Evolutionary conservation across 1,139 yeast genomes (phyloP).

Genomic region (Candida sanyaensis): DNA sequence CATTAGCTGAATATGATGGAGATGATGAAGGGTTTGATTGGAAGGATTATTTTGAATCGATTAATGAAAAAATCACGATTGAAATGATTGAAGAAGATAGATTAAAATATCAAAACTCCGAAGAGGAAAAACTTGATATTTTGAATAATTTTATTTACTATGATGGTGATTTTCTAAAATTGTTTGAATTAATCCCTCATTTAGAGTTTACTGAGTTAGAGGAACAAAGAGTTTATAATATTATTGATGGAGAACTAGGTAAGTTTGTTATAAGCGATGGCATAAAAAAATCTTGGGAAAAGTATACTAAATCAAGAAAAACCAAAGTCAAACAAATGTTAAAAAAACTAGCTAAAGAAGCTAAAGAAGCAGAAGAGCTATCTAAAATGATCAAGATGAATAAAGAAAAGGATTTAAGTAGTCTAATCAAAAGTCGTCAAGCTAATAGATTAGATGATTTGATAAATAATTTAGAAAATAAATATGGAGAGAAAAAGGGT

Average conservation of each 20-base stretch:
- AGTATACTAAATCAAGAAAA: conserved; percentile 50
- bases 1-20: conserved; percentile 45
- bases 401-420: conserved; percentile 47
- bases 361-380: conserved; percentile 66
- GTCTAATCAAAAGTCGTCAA: conserved; percentile 50
- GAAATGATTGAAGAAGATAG: conserved; percentile 78
- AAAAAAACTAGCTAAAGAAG: conserved; percentile 57
- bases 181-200: conserved; percentile 79
- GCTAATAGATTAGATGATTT: conserved; percentile 46
- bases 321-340: conserved; percentile 47
- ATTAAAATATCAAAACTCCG: conserved; percentile 59
- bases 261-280: conserved; percentile 31
- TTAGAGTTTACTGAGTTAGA: conserved; percentile 63
- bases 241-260: conserved; percentile 47
- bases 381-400: conserved; percentile 49
- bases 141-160: conserved; percentile 56
- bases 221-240: conserved; percentile 57
- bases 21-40: conserved; percentile 54
- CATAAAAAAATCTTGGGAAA: conserved; percentile 48
- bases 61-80: conserved; percentile 63
- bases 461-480: conserved; percentile 53
- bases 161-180: conserved; percentile 67
- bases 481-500: conserved; percentile 48
- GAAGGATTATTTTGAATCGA: conserved; percentile 63
- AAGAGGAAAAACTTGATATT: conserved; percentile 70